A percentile compares a stretch with the other conserved stretches of the same genome.
These are phyloP conservation scores for Arabidopsis suecica DNA, from an alignment of 345 rosid genomes.

Conservation along the genomic window DNA sequence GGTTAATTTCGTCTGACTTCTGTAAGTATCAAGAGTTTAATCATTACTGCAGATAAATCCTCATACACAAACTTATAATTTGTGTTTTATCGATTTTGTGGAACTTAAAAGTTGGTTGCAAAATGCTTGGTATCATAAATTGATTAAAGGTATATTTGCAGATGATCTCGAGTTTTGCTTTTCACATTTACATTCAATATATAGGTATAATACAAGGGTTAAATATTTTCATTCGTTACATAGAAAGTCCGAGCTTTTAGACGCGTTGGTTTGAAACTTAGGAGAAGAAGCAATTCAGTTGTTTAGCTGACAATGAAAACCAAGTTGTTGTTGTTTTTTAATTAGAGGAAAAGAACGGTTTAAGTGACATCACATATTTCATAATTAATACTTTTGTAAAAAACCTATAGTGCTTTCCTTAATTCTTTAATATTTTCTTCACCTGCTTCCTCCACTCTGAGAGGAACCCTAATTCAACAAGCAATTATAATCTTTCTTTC, in stretches of 20 bases:
- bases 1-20: slow-evolving; percentile 9
- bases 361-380: slow-evolving; percentile 44
- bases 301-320: slow-evolving; percentile 47
- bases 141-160: slow-evolving; percentile 23
- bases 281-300: slow-evolving; percentile 63
- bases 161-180: slow-evolving; percentile 18
- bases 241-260: slow-evolving; percentile 66
- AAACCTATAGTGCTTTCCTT: slow-evolving; percentile 41
- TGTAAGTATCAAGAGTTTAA: slow-evolving; percentile 30
- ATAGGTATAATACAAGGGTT: slow-evolving; percentile 9
- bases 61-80: not conserved
- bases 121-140: not conserved
- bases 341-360: slow-evolving; percentile 35
- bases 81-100: not conserved
- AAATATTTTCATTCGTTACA: slow-evolving; percentile 32
- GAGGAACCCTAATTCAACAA: slow-evolving; percentile 47
- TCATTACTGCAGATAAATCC: slow-evolving; percentile 5
- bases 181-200: slow-evolving; percentile 7
- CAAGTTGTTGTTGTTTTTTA: slow-evolving; percentile 3
- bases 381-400: slow-evolving; percentile 37
- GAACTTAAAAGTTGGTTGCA: slow-evolving; percentile 12
- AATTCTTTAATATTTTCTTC: slow-evolving; percentile 37
- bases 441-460: slow-evolving; percentile 48
- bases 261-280: slow-evolving; percentile 82
- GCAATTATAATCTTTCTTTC: slow-evolving; percentile 26